Conservation (phyloP, 208 protist genomes). For the Crithidia thermophila region DNA sequence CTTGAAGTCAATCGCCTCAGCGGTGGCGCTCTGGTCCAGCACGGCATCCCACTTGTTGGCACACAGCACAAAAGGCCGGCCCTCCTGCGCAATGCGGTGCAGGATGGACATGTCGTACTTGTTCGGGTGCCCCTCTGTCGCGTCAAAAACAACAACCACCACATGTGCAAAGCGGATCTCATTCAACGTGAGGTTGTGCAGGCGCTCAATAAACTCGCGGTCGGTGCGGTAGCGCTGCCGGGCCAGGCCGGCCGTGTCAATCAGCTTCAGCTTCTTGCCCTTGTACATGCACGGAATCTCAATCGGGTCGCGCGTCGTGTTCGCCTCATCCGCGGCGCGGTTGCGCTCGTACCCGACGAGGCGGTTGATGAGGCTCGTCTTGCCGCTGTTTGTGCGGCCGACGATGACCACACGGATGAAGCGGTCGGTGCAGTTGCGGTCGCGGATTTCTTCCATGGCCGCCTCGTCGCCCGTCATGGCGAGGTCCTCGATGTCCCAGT, state of each 20-base stretch:
- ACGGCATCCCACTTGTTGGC: conserved; percentile 95
- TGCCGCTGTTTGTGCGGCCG: conserved; percentile 93
- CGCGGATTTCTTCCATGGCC: conserved; percentile 89
- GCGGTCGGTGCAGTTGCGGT: conserved; percentile 80
- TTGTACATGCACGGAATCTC: conserved; percentile 90
- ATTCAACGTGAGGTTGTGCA: conserved; percentile 76
- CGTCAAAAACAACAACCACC: conserved; percentile 91
- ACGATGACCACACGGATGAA: conserved; percentile 93
- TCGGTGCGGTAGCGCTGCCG: conserved; percentile 78
- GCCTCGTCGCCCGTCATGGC: conserved; percentile 80
- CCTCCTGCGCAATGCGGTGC: conserved; percentile 84
- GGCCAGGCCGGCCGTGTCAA: conserved; percentile 89
- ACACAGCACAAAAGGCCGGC: conserved; percentile 86
- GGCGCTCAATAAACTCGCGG: conserved; percentile 80
- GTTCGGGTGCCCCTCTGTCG: conserved; percentile 91
- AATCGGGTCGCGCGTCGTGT: conserved; percentile 93
- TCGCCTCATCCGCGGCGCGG: conserved; percentile 76
- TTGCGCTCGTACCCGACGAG: conserved; percentile 92
- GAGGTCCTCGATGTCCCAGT: conserved; percentile 90
- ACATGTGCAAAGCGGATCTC: conserved; percentile 90
- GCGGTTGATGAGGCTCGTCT: conserved; percentile 94
- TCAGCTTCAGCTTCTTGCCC: conserved; percentile 86
- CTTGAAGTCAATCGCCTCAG: conserved; percentile 93
- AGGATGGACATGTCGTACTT: conserved; percentile 93
- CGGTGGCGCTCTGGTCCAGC: conserved; percentile 85